phyloP scores from a whole-genome alignment of 495 filamentous ascomycete genomes.

The Cercophora samala region DNA sequence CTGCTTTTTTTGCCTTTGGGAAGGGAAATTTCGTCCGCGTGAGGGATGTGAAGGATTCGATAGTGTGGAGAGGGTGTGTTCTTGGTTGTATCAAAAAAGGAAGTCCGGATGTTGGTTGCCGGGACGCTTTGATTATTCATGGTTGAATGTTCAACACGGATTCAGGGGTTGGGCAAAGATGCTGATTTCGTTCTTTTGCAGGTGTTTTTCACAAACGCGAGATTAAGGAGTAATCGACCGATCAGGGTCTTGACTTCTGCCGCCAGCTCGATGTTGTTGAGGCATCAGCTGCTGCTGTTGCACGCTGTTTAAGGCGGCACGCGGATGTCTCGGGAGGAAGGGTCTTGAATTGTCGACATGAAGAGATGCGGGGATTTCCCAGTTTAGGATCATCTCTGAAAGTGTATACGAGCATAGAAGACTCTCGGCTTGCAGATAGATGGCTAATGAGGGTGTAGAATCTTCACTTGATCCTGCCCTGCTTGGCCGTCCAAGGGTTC shows the following conservation, averaged over 20 bases:
- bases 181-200: background rate
- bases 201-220: slow-evolving; percentile 9
- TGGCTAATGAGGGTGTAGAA: background rate
- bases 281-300: background rate
- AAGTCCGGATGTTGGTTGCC: background rate
- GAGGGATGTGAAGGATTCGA: background rate
- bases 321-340: background rate
- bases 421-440: background rate
- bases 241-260: background rate
- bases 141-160: background rate
- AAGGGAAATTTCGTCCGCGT: background rate
- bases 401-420: background rate
- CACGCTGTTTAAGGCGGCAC: background rate
- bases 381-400: background rate
- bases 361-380: background rate
- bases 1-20: background rate
- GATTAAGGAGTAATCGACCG: slow-evolving; percentile 7
- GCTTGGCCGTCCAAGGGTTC: background rate
- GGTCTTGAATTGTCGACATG: background rate
- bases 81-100: background rate
- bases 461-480: background rate
- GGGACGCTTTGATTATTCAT: background rate
- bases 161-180: background rate
- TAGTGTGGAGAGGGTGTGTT: background rate
- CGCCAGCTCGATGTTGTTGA: background rate